These are phyloP conservation scores for Amphichorda felina DNA, from an alignment of 2,329 filamentous ascomycete species.

Conservation along the genomic window DNA sequence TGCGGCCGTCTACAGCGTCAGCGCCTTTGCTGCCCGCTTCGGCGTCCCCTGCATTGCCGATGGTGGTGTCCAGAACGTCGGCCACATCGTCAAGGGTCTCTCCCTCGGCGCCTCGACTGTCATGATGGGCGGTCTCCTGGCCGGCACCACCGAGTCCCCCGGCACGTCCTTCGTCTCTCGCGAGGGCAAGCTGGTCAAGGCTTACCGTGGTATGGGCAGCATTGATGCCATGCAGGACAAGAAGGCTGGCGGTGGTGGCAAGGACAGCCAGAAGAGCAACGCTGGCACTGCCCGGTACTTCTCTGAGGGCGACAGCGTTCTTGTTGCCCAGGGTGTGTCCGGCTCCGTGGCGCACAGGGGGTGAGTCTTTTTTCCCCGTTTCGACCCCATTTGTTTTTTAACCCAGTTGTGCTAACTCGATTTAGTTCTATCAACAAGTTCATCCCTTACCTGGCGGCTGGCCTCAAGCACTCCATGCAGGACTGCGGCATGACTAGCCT, in stretches of 20 bases:
- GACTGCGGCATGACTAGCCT: constrained; percentile 84
- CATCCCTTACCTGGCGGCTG: constrained; percentile 87
- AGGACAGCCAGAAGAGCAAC: constrained; percentile 70
- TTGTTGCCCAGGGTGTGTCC: constrained; percentile 94
- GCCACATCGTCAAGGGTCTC: constrained; percentile 97
- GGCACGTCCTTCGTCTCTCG: constrained; percentile 93
- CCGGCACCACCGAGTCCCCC: constrained; percentile 93
- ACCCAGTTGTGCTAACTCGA: constrained; percentile 14
- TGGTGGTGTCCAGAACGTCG: constrained; percentile 95
- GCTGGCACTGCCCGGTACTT: constrained; percentile 97
- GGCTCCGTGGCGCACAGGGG: constrained; percentile 72
- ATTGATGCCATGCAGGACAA: constrained; percentile 99
- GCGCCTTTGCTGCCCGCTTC: constrained; percentile 80
- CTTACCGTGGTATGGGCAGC: constrained; percentile 96
- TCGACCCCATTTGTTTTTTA: neutral
- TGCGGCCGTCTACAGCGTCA: constrained; percentile 81
- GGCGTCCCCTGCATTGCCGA: constrained; percentile 97
- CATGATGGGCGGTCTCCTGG: constrained; percentile 98
- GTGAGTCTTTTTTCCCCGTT: constrained; percentile 18
- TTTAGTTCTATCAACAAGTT: constrained; percentile 81
- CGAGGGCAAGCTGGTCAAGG: constrained; percentile 97
- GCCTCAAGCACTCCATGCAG: constrained; percentile 94
- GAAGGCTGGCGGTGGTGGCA: constrained; percentile 69
- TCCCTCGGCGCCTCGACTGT: constrained; percentile 88
- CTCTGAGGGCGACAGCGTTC: constrained; percentile 86